Conservation (phyloP, 2,329 filamentous ascomycete species). For the Orbilia brochopaga region DNA sequence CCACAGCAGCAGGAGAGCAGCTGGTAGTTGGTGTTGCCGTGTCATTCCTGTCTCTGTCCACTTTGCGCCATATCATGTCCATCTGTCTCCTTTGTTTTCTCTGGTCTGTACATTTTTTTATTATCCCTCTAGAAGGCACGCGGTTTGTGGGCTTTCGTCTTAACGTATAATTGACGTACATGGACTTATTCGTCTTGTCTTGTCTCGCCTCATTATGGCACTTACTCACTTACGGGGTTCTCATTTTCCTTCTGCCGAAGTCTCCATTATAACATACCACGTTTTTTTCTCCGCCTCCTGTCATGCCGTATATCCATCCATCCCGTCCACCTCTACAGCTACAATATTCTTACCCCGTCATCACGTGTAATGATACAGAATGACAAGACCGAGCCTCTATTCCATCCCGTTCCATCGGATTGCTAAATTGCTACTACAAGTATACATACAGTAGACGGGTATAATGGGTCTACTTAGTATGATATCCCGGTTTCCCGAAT, state of each 20-base stretch:
- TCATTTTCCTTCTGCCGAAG: slow-evolving; percentile 29
- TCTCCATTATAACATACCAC: slow-evolving; percentile 18
- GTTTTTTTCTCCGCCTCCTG: slow-evolving; percentile 21
- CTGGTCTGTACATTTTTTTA: slow-evolving; percentile 44
- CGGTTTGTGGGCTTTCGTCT: slow-evolving; percentile 9
- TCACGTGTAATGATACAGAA: slow-evolving; percentile 50
- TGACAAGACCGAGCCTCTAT: slow-evolving; percentile 31
- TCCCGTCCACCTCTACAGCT: slow-evolving; percentile 24
- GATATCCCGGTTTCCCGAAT: too few relatives aligned
- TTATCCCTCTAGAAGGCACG: slow-evolving; percentile 19
- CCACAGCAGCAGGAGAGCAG: slow-evolving; percentile 22
- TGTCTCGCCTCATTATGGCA: slow-evolving; percentile 40
- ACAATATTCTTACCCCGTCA: slow-evolving; percentile 15
- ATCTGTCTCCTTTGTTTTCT: background rate
- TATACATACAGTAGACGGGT: background rate
- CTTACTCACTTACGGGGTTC: slow-evolving; percentile 44
- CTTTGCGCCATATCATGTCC: background rate
- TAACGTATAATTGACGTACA: slow-evolving; percentile 40
- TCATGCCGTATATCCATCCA: slow-evolving; percentile 16
- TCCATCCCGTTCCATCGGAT: background rate
- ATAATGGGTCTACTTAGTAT: too few relatives aligned
- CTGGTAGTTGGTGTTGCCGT: slow-evolving; percentile 33
- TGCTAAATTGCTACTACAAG: too few relatives aligned
- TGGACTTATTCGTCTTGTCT: slow-evolving; percentile 21
- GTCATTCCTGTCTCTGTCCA: slow-evolving; percentile 6